Evolutionary conservation across 805 yeast genomes (phyloP).

Genomic region (Starmerella khaoyaiensis): DNA sequence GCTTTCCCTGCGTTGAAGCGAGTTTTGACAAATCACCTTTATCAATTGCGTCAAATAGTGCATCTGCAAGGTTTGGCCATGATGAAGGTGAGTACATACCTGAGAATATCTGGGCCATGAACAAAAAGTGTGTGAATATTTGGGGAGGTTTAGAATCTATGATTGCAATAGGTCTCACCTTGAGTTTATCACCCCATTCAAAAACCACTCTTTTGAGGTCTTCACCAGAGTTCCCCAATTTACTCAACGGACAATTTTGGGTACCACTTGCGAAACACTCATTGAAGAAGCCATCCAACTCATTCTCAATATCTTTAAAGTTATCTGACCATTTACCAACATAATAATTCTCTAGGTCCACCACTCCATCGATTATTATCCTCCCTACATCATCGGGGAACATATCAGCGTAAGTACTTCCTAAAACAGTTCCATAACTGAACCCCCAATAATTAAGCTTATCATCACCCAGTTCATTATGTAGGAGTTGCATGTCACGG

Average conservation of each 20-base stretch:
- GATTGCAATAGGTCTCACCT: constrained; percentile 4
- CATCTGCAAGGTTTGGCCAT: constrained; percentile 16
- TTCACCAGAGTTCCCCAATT: not conserved
- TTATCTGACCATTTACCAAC: constrained; percentile 14
- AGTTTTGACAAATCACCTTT: not conserved
- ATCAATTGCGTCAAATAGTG: constrained; percentile 12
- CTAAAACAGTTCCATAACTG: constrained; percentile 19
- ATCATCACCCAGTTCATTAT: constrained; percentile 17
- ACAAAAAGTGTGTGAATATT: constrained; percentile 7
- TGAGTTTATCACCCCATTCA: constrained; percentile 5
- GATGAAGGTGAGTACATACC: constrained; percentile 14
- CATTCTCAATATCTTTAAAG: constrained; percentile 15
- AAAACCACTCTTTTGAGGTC: constrained; percentile 6
- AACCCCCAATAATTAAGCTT: constrained; percentile 22
- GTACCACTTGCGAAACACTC: constrained; percentile 7
- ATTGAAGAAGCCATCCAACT: constrained; percentile 8
- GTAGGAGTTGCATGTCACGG: constrained; percentile 19
- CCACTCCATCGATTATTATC: constrained; percentile 19
- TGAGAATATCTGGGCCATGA: constrained; percentile 10
- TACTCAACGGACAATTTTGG: constrained; percentile 2
- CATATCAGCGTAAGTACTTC: constrained; percentile 18
- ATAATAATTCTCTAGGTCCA: constrained; percentile 15
- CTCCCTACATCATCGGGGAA: constrained; percentile 18
- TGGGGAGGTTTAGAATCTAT: constrained; percentile 8
- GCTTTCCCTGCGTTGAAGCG: not conserved